Base-by-base conservation (phyloP, 306 rosid genomes). In the Ormosia semicastrata region DNA sequence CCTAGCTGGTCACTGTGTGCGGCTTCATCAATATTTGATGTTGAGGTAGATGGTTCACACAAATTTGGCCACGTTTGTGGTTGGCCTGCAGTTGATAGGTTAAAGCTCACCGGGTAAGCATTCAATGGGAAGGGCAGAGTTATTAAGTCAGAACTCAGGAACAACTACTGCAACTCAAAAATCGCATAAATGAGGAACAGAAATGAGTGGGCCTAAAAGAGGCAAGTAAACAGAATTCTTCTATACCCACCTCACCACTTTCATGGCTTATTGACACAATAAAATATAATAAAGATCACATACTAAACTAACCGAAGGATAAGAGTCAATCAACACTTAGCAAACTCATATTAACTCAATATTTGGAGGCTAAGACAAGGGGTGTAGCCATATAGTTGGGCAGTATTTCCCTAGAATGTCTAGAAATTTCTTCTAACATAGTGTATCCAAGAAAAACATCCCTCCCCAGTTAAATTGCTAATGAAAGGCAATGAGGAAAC, bases 1-100 rank as follows among this genome's bases (percentile, higher is more conserved):
- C 33, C 59, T 46, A 17, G 75, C 52, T 84, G 85, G 47, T 66
- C 64, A 83, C 24, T 11, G 9, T 14, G 9, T 14, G 43, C 85
- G 3, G 58, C 50, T 64, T 30, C 75, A 6, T 59, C 49, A 17
- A 44, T 11, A 56, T 57, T 59, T 29, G 83, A 50, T 32, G 80
- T 62, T 56, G 88, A 37, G 66, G 69, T 37, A 5, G 59, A 29
- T 10, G 80, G 15, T 2, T 78, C 36, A 68, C 37, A 62, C 60
- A 1, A 75, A 79, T 33, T 47, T 34, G 3, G 7, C 50, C 49
- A 53, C 34, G 49, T 52, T n/a, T 41, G 64, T 71, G n/a, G 49
- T 8, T 36, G 7, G 54, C 43, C 63, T 84, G 90, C 71, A 71
- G 6, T 53, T 49, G 8, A 30, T n/a, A 32, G 17, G 7, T 66